Conservation (phyloP, 805 yeast genomes). For the Candida tibetensis region DNA sequence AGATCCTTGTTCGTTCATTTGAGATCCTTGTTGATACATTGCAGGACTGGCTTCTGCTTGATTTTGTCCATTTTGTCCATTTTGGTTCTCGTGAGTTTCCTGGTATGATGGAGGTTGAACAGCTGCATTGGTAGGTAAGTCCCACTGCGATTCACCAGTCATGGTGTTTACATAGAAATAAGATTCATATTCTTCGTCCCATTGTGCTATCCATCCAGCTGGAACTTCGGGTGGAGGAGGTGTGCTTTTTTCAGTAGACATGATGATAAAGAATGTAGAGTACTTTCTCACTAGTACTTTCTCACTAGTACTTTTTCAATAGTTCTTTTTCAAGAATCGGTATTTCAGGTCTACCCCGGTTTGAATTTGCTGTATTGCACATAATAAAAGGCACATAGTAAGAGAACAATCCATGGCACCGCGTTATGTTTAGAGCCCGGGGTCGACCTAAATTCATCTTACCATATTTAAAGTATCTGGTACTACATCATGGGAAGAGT, state of each 20-base stretch:
- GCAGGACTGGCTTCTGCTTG: not conserved
- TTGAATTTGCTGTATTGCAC: too few species aligned
- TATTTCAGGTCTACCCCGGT: too few species aligned
- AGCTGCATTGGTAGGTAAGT: conserved; percentile 12
- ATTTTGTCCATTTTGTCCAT: not conserved
- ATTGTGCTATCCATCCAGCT: conserved; percentile 33
- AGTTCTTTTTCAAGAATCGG: not conserved
- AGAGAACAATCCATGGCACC: too few species aligned
- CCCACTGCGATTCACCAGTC: conserved; percentile 33
- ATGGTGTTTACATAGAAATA: conserved; percentile 25
- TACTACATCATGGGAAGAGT: too few species aligned
- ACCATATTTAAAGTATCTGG: too few species aligned
- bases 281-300: not conserved
- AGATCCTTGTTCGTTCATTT: too few species aligned
- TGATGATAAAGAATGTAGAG: not conserved
- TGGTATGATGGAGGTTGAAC: conserved; percentile 3
- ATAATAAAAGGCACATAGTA: too few species aligned
- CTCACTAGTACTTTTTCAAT: not conserved
- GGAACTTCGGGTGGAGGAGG: conserved; percentile 19
- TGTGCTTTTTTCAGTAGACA: conserved; percentile 1
- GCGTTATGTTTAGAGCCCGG: too few species aligned
- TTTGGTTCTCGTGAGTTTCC: not conserved
- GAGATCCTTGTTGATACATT: conserved; percentile 2
- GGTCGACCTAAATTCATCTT: too few species aligned
- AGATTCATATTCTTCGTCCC: conserved; percentile 30